Evolutionary conservation across 2,329 filamentous ascomycete species (phyloP).

Genomic region (Xylariaceae sp.): DNA sequence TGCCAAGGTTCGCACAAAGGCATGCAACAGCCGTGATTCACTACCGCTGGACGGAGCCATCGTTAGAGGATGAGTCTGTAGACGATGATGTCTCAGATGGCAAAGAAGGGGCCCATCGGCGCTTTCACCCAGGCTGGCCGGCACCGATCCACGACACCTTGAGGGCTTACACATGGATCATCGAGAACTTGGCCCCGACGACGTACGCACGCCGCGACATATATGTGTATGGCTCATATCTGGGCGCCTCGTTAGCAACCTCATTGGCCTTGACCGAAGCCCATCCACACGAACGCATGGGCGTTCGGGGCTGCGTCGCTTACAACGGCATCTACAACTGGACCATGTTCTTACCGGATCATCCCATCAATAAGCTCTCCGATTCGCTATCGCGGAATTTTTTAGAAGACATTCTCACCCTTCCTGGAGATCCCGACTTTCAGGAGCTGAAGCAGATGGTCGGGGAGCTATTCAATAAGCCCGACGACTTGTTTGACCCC

Average conservation of each 20-base stretch:
- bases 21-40: conserved; percentile 62
- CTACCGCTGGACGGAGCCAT: conserved; percentile 60
- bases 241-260: conserved; percentile 63
- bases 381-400: conserved; percentile 24
- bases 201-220: conserved; percentile 47
- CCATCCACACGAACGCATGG: conserved; percentile 50
- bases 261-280: conserved; percentile 65
- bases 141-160: conserved; percentile 62
- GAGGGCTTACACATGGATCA: conserved; percentile 62
- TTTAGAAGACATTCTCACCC: conserved; percentile 31
- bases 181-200: conserved; percentile 50
- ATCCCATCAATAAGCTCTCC: conserved; percentile 50
- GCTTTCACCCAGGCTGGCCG: conserved; percentile 56
- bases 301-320: conserved; percentile 60
- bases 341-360: conserved; percentile 64
- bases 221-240: conserved; percentile 62
- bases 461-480: conserved; percentile 54
- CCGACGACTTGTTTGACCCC: conserved; percentile 61
- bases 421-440: conserved; percentile 44
- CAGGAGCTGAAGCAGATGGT: conserved; percentile 47
- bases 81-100: neutral
- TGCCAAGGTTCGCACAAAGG: conserved; percentile 51
- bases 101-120: neutral
- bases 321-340: conserved; percentile 71
- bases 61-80: conserved; percentile 20